Conservation (phyloP, 2,329 filamentous ascomycete genomes). For the Reticulascus tulasneorum region DNA sequence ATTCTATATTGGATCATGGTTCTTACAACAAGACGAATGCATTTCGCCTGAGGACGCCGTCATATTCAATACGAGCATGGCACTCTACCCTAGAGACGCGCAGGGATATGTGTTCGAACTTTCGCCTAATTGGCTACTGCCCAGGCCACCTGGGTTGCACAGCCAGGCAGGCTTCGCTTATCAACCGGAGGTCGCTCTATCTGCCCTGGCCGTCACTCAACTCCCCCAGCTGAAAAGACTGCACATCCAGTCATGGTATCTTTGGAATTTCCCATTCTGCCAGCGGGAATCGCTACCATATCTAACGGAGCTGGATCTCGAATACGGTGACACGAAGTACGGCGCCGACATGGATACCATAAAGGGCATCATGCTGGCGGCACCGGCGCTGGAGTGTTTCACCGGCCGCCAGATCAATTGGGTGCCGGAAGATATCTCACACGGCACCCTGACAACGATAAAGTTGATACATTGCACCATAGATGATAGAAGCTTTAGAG, state of each 20-base stretch:
- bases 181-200: neutral
- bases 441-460: neutral
- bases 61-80: neutral
- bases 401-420: neutral
- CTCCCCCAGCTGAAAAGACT: slow-evolving; percentile 1
- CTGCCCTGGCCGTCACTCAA: neutral
- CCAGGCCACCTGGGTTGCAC: neutral
- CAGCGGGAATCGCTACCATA: neutral
- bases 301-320: slow-evolving; percentile 1
- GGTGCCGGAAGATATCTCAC: neutral
- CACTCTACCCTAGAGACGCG: neutral
- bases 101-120: neutral
- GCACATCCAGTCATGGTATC: neutral
- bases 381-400: slow-evolving; percentile 2
- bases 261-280: slow-evolving; percentile 1
- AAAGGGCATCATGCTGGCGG: neutral
- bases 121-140: neutral
- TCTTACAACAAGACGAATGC: neutral
- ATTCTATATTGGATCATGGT: slow-evolving; percentile 1
- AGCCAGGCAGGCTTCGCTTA: neutral
- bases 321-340: neutral
- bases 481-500: neutral
- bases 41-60: neutral
- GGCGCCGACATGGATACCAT: neutral
- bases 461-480: neutral